Base-by-base conservation (phyloP, 805 yeast species). In the Starmera dryadoides region DNA sequence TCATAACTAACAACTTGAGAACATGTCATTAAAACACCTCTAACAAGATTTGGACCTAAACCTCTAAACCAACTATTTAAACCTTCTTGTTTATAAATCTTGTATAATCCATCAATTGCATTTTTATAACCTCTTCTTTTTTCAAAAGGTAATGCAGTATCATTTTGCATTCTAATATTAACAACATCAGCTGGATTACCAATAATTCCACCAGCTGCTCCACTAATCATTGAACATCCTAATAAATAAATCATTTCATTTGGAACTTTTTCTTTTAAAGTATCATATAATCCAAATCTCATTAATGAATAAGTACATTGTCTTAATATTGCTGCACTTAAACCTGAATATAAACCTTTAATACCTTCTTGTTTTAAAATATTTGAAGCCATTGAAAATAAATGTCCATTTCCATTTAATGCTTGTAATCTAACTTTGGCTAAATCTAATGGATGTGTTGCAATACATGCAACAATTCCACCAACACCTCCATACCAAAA, bases 181-280 rank as follows among this genome's bases (percentile, higher is more conserved):
- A 85, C 87, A 12, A 86, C 82, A 56, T 86, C 96, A 1, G 93
- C 78, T 4, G 95, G 95, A 55, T 86, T 86, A 18, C 96, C 96
- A 2, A 84, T 82, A 18, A 86, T 61, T 9, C 95, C 95, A 44
- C 96, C 96, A 42, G 78, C 60, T 21, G 81, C 84, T 38, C 96
- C 95, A 11, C 89, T 77, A n/a, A 82, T 46, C 93, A 86, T 85
- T 4, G 95, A 85, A 62, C 80, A 71, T 9, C 91, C 87, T 40
- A 86, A 63, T 39, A 86, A 66, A 15, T 75, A 69, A 6, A 69
- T 54, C 40, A 86, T 77, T 6, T 79, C 71, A 5, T 82, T 83
- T 21, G 68, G 63, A 17, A 62, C 64, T 8, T 59, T 47, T 34
- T 80, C 86, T 52, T 86, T 86, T 51, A 86, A 64, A 42, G 67